phyloP scores from a whole-genome alignment of 2,329 filamentous ascomycete genomes.

The Pestalotiopsis sp. region DNA sequence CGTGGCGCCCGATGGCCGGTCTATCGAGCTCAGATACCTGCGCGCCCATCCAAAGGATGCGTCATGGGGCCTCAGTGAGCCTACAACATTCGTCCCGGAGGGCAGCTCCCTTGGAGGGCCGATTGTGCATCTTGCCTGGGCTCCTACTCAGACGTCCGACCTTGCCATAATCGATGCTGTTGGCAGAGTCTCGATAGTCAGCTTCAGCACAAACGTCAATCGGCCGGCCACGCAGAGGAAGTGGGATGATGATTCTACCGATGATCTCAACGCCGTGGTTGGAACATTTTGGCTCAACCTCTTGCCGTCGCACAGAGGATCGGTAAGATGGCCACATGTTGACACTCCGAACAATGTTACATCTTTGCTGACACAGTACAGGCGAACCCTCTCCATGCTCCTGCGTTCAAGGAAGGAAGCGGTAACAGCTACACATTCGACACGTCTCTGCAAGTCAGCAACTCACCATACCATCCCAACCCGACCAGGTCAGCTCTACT shows the following conservation, averaged over 20 bases:
- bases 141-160: constrained; percentile 69
- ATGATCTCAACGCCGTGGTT: constrained; percentile 76
- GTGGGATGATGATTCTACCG: constrained; percentile 66
- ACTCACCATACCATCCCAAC: constrained; percentile 73
- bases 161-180: constrained; percentile 80
- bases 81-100: constrained; percentile 64
- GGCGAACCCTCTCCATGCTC: constrained; percentile 55
- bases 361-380: constrained; percentile 22
- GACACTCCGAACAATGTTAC: not conserved
- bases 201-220: constrained; percentile 72
- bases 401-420: constrained; percentile 60
- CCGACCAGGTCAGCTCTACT: constrained; percentile 72
- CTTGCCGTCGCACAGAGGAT: constrained; percentile 41
- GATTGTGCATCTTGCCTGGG: constrained; percentile 83
- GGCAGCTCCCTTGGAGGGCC: constrained; percentile 63
- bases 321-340: constrained; percentile 27
- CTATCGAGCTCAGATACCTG: constrained; percentile 72
- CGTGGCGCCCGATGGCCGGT: constrained; percentile 70
- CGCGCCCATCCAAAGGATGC: constrained; percentile 68
- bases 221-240: constrained; percentile 62
- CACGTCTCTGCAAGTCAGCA: constrained; percentile 62
- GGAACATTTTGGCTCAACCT: constrained; percentile 85
- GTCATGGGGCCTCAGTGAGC: constrained; percentile 73
- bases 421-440: constrained; percentile 68
- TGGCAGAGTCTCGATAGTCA: constrained; percentile 75